These are phyloP conservation scores for Penicillium sp. DNA, from an alignment of 2,329 filamentous ascomycete genomes.

Conservation along the genomic window DNA sequence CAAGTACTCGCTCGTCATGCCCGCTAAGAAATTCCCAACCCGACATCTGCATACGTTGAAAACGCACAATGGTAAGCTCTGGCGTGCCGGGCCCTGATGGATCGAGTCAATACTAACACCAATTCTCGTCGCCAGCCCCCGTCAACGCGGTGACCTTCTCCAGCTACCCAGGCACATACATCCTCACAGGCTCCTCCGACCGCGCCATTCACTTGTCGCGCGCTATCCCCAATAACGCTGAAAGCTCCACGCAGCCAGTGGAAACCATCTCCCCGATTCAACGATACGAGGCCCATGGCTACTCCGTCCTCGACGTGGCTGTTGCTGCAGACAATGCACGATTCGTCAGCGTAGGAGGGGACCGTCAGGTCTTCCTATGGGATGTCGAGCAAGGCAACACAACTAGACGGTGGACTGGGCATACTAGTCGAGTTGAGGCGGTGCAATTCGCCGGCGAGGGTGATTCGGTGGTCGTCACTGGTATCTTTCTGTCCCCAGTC, in stretches of 20 bases:
- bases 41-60: conserved; percentile 44
- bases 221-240: conserved; percentile 42
- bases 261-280: conserved; percentile 66
- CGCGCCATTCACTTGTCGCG: conserved; percentile 86
- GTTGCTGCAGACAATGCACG: conserved; percentile 74
- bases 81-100: no score
- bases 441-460: conserved; percentile 75
- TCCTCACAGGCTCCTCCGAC: conserved; percentile 84
- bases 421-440: conserved; percentile 72
- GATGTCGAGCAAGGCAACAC: conserved; percentile 82
- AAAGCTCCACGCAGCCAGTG: conserved; percentile 28
- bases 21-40: conserved; percentile 37
- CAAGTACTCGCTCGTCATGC: conserved; percentile 13
- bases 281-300: conserved; percentile 84
- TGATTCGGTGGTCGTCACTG: conserved; percentile 70
- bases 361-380: conserved; percentile 90
- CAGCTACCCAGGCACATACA: conserved; percentile 68
- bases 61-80: conserved; percentile 44
- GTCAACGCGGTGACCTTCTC: conserved; percentile 74
- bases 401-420: conserved; percentile 69
- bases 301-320: conserved; percentile 80
- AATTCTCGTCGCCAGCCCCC: conserved; percentile 52
- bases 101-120: neutral
- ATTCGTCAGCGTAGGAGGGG: conserved; percentile 85
- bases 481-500: conserved; percentile 19